These are phyloP conservation scores for Saccharomycopsis malanga DNA, from an alignment of 805 yeast species.

Conservation along the genomic window DNA sequence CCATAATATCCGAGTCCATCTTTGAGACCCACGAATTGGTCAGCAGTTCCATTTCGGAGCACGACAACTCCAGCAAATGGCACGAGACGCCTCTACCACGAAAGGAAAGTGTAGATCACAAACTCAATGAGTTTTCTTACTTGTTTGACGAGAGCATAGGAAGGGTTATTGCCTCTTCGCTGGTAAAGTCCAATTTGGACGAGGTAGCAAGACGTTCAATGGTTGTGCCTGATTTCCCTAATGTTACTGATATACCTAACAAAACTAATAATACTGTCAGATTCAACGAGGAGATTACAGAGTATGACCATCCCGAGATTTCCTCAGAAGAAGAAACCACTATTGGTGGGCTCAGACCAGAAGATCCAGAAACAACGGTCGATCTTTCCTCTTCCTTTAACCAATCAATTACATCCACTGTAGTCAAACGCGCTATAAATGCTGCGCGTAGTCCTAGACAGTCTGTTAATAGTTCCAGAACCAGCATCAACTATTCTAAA, in stretches of 20 bases:
- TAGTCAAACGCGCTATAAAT: not conserved
- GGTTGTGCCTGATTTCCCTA: not conserved
- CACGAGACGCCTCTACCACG: not conserved
- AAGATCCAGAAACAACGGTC: not conserved
- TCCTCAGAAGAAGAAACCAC: constrained; percentile 3
- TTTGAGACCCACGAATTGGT: not conserved
- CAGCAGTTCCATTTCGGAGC: constrained; percentile 4
- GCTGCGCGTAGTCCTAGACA: not conserved
- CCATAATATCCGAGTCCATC: constrained; percentile 6
- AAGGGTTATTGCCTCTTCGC: constrained; percentile 7
- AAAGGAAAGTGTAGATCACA: constrained; percentile 4
- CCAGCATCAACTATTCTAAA: not conserved
- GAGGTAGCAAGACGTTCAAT: not conserved
- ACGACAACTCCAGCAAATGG: not conserved
- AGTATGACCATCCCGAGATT: constrained; percentile 8
- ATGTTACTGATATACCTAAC: not conserved
- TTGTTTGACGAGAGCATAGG: constrained; percentile 12
- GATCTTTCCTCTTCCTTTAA: not conserved
- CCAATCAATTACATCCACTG: not conserved
- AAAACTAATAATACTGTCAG: constrained; percentile 16
- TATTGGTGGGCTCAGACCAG: not conserved
- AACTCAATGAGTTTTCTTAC: constrained; percentile 17
- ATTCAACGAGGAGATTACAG: constrained; percentile 20
- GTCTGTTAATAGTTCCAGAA: not conserved
- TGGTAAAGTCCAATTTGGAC: constrained; percentile 10